Percentiles rank a stretch among this genome's conserved stretches.
These are phyloP conservation scores for Brasenia schreberi DNA, from an alignment of 164 flowering plant genomes.

Conservation along the genomic window DNA sequence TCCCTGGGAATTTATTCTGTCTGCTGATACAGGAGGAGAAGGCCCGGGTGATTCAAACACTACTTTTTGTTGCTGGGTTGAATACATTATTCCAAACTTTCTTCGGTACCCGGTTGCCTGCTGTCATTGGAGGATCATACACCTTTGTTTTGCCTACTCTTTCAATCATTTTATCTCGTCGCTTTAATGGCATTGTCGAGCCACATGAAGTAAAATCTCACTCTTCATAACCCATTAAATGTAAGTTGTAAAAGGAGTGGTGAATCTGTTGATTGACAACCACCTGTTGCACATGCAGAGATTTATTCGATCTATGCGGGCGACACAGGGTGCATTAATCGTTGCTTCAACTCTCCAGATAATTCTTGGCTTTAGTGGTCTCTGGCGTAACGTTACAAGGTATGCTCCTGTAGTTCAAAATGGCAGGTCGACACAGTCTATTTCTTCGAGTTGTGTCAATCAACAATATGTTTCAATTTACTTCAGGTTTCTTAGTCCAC, in stretches of 20 bases:
- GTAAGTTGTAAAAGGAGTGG: constrained; percentile 19
- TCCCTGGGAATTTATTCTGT: not conserved
- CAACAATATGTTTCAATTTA: not conserved
- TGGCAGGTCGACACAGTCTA: not conserved
- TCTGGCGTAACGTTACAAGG: constrained; percentile 90
- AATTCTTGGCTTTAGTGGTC: constrained; percentile 86
- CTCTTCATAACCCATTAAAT: too few relatives aligned
- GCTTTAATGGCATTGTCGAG: constrained; percentile 48
- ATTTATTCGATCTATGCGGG: constrained; percentile 73
- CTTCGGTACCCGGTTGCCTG: constrained; percentile 84
- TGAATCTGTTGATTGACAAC: not conserved
- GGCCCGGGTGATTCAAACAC: constrained; percentile 75
- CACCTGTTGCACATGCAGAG: constrained; percentile 28
- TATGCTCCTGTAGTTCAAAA: constrained; percentile 5
- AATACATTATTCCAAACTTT: constrained; percentile 63
- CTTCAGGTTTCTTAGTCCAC: constrained; percentile 63
- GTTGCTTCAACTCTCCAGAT: constrained; percentile 86
- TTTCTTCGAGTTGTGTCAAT: not conserved
- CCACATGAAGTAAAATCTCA: constrained; percentile 43
- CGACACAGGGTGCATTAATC: constrained; percentile 83
- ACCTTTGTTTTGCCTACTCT: constrained; percentile 69
- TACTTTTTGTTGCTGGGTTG: constrained; percentile 85
- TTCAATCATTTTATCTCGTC: constrained; percentile 70
- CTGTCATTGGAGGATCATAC: constrained; percentile 83
- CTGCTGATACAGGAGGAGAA: constrained; percentile 52